These are phyloP conservation scores for Eragrostis curvula DNA, from an alignment of 176 grass and related monocot species.

Conservation along the genomic window DNA sequence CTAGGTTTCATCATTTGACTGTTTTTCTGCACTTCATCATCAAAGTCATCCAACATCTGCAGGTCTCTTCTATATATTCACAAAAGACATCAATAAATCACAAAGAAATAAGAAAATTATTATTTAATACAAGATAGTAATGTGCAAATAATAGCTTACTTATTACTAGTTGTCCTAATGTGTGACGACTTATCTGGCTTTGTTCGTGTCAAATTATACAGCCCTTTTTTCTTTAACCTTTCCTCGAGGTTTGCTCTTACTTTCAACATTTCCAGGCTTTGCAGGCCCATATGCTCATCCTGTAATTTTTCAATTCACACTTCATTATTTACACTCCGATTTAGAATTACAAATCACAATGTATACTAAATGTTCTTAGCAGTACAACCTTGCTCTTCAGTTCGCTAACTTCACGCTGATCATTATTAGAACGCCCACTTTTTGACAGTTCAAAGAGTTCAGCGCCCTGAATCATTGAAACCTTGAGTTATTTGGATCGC, in stretches of 20 bases:
- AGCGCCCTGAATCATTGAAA: constrained; percentile 42
- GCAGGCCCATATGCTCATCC: constrained; percentile 57
- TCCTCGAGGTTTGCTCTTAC: constrained; percentile 85
- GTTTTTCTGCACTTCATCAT: constrained; percentile 75
- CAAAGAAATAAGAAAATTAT: constrained; percentile 27
- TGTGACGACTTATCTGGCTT: constrained; percentile 57
- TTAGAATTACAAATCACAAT: constrained; percentile 21
- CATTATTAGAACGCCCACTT: constrained; percentile 33
- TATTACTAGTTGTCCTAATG: constrained; percentile 50
- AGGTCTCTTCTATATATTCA: constrained; percentile 54
- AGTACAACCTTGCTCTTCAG: constrained; percentile 55
- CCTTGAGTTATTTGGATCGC: not conserved
- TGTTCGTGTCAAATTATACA: constrained; percentile 56
- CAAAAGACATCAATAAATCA: constrained; percentile 31
- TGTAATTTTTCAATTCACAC: constrained; percentile 43
- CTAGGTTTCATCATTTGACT: constrained; percentile 44
- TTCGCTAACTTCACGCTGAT: constrained; percentile 41
- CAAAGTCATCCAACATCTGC: constrained; percentile 72
- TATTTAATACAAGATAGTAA: constrained; percentile 6
- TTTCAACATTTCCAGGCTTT: constrained; percentile 92
- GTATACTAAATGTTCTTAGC: constrained; percentile 14
- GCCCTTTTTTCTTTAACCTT: constrained; percentile 85
- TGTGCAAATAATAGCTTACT: constrained; percentile 43
- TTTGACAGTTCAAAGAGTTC: constrained; percentile 45
- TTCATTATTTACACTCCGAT: constrained; percentile 9